Conservation (phyloP, 768 basidiomycete species). For the Asterophora lycoperdoides region DNA sequence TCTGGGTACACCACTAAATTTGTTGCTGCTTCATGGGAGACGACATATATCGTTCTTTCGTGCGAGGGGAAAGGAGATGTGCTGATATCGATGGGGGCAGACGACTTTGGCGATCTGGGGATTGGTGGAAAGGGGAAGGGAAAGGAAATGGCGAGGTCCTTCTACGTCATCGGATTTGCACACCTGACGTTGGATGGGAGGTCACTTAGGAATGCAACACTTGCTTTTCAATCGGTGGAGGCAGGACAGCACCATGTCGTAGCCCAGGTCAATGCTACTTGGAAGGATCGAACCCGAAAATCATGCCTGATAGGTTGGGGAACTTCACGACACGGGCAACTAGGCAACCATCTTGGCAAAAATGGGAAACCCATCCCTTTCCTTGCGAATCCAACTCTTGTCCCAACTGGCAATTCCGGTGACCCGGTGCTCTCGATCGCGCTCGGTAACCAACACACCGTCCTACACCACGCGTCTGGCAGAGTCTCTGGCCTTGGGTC, state of each 20-base stretch:
- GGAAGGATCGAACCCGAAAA: constrained; percentile 16
- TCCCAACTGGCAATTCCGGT: constrained; percentile 28
- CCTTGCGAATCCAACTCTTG: constrained; percentile 28
- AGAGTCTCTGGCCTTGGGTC: constrained; percentile 57
- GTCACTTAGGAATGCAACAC: constrained; percentile 17
- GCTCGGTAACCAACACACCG: constrained; percentile 42
- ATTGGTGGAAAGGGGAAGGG: constrained; percentile 30
- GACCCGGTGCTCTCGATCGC: constrained; percentile 32
- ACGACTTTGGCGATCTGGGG: constrained; percentile 84
- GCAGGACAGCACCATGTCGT: constrained; percentile 76
- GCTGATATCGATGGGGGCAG: constrained; percentile 74
- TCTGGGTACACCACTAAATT: constrained; percentile 40
- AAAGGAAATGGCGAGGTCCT: constrained; percentile 16
- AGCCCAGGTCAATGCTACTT: constrained; percentile 32
- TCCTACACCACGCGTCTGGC: constrained; percentile 56
- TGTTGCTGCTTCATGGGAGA: constrained; percentile 79
- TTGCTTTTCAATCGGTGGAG: constrained; percentile 40
- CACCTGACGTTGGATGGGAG: constrained; percentile 29
- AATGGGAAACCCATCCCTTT: constrained; percentile 24
- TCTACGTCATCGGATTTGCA: constrained; percentile 42
- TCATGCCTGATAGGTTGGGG: constrained; percentile 74
- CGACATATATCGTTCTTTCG: constrained; percentile 67
- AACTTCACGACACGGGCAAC: constrained; percentile 77
- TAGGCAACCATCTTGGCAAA: constrained; percentile 40
- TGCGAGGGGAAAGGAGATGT: constrained; percentile 39